A percentile compares a stretch with the other conserved stretches of the same genome.
Evolutionary conservation across 345 rosid genomes (phyloP).

Genomic region (Pistacia atlantica): DNA sequence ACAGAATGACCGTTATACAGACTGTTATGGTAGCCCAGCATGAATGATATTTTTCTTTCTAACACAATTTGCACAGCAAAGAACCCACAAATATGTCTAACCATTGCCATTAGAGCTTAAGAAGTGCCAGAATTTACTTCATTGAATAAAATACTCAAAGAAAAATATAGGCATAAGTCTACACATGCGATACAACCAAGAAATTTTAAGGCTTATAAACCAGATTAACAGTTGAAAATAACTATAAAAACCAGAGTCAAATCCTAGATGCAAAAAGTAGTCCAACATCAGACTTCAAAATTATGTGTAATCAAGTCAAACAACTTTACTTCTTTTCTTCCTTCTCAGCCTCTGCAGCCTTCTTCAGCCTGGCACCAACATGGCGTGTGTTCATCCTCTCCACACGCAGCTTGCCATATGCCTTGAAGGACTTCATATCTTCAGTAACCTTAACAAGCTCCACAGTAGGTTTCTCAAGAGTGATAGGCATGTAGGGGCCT

Average conservation of each 20-base stretch:
- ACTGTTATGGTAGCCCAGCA: too few species aligned
- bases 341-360: slow-evolving; percentile 86
- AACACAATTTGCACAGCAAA: too few species aligned
- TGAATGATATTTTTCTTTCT: too few species aligned
- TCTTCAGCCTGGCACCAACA: slow-evolving; percentile 67
- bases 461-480: slow-evolving; percentile 49
- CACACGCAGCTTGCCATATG: slow-evolving; percentile 69
- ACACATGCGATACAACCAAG: not conserved
- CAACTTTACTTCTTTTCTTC: slow-evolving; percentile 77
- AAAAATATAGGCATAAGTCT: not conserved
- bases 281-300: not conserved
- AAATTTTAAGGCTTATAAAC: not conserved
- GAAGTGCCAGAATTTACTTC: not conserved
- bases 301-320: not conserved
- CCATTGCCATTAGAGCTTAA: not conserved
- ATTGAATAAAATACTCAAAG: not conserved
- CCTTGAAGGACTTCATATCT: slow-evolving; percentile 79
- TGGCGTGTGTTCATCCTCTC: slow-evolving; percentile 67
- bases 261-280: not conserved
- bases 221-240: not conserved
- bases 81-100: too few species aligned
- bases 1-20: too few species aligned
- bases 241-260: not conserved
- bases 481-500: slow-evolving; percentile 65
- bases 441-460: slow-evolving; percentile 74